Base-by-base conservation (phyloP, 1,284 basidiomycete species). In the Porogramme epimiltina region DNA sequence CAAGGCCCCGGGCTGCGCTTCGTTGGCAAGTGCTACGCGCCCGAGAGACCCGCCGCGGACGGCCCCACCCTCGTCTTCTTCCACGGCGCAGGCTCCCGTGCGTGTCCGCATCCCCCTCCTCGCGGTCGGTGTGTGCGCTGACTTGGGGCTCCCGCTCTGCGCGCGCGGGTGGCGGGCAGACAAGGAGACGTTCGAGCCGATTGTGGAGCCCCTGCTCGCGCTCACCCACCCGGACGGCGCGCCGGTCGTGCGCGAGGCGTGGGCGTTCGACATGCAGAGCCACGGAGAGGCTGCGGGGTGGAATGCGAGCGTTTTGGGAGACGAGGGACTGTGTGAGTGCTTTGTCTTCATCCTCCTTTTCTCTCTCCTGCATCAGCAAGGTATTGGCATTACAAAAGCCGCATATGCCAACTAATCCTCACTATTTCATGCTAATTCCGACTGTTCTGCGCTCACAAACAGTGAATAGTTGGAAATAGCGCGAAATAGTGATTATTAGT, bases 1-100 rank as follows among this genome's bases (percentile, higher is more conserved):
- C n/a, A n/a, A n/a, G n/a, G n/a, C n/a, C n/a, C n/a, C 8, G 20
- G 40, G 10, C 23, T 42, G 5, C 22, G 10, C 20, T 43, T 43
- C 4, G 42, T 43, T 3, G 42, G 25, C 15, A 43, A 43, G n/a
- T 33, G 42, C 42, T 43, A 43, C 18, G 19, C n/a, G 2, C 42
- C 42, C 2, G 25, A 28, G 4, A 3, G 16, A n/a, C 16, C 10
- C 44, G 49, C 42, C 28, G 36, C 40, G n/a, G 44, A 47, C 28
- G 54, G 54, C 6, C 18, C 42, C 5, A 56, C 54, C 15, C 44
- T 49, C 25, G 25, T 56, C 23, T 43, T 56, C 54, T 52, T 50
- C 20, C 54, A 56, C 33, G 47, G 47, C 23, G 38, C 47, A 2
- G 54, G 54, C 2, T 52, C 54, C 11, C 51, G 54, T 56, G 37